Evolutionary conservation across 2,329 filamentous ascomycete species (phyloP), one percentile per base, ranked within the genome.

Genomic region (Bipolaris victoriae): DNA sequence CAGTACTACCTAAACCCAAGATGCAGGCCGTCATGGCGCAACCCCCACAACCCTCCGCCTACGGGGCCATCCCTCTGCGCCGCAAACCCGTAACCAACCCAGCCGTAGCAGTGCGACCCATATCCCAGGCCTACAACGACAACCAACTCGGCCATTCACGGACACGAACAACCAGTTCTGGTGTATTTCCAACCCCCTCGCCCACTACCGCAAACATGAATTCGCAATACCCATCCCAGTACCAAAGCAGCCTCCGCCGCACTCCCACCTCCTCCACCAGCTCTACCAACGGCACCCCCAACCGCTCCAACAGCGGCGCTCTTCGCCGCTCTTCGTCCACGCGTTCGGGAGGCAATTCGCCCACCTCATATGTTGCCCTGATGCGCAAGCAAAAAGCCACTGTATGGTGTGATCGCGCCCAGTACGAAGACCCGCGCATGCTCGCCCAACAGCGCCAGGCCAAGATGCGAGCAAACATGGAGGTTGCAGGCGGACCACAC

Each of bases 361-460:
- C 89, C 1, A 84, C 84, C n/a, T 88, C 92, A 63, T 99, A 99
- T 77, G 95, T 99, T 49, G 93, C 95, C 35, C 84, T 97, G n/a
- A 89, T 99, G 79, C 88, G 95, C 61, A 94, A 93, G 76, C 95
- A 99, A 78, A 98, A 98, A 76, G 95, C 92, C 31, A 99, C 95
- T 0, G 95, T 99, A 4, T 99, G 95, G 95, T 97, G 93, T 80
- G 95, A 98, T 74, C 89, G 93, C 52, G 86, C 94, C 9, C 95
- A 99, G 76, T 88, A 91, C 61, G 92, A 98, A 77, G 95, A 99
- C 74, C 91, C 94, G 0, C 86, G 92, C 49, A 80, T 95, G 55
- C 80, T 89, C 3, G 92, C 92, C 26, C 90, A 93, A 70, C 92
- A 96, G 76, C 86, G 90, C 56, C 90, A 90, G 36, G 95, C 93